Evolutionary conservation across 345 rosid genomes (phyloP).

Genomic region (Isatis tinctoria): DNA sequence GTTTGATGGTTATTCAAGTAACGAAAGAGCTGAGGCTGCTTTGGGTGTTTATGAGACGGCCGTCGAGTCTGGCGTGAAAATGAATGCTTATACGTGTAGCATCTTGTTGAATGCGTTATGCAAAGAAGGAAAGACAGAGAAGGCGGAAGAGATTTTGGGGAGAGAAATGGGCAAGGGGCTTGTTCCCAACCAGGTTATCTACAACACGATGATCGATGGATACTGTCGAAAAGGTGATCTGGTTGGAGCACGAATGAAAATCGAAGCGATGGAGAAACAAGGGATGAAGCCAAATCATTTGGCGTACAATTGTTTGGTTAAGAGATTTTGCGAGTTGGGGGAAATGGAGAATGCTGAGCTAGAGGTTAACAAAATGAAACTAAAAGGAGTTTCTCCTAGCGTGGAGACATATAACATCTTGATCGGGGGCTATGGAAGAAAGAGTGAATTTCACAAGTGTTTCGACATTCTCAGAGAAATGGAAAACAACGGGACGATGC

Average conservation of each 20-base stretch:
- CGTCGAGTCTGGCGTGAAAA: slow-evolving; percentile 39
- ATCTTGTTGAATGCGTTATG: slow-evolving; percentile 64
- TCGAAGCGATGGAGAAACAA: slow-evolving; percentile 52
- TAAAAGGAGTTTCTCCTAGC: slow-evolving; percentile 54
- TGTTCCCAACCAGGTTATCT: slow-evolving; percentile 47
- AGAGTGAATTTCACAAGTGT: slow-evolving; percentile 55
- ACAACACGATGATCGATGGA: slow-evolving; percentile 60
- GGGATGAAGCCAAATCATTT: slow-evolving; percentile 54
- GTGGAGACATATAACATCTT: slow-evolving; percentile 60
- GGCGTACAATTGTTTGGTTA: slow-evolving; percentile 60
- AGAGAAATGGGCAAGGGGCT: slow-evolving; percentile 46
- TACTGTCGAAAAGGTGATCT: slow-evolving; percentile 55
- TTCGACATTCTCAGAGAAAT: slow-evolving; percentile 70
- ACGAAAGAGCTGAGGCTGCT: slow-evolving; percentile 39
- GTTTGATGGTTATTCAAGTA: slow-evolving; percentile 49
- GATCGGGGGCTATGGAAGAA: slow-evolving; percentile 67
- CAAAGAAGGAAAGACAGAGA: slow-evolving; percentile 54
- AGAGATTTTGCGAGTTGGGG: slow-evolving; percentile 50
- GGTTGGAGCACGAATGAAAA: slow-evolving; percentile 40
- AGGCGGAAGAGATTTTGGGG: slow-evolving; percentile 57
- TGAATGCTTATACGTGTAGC: slow-evolving; percentile 49
- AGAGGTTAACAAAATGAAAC: slow-evolving; percentile 59
- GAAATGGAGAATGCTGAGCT: slow-evolving; percentile 59
- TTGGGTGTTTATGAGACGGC: slow-evolving; percentile 45
- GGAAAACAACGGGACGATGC: slow-evolving; percentile 54